Conservation (phyloP, 2,329 filamentous ascomycete genomes). For the Cladosporium sp. region DNA sequence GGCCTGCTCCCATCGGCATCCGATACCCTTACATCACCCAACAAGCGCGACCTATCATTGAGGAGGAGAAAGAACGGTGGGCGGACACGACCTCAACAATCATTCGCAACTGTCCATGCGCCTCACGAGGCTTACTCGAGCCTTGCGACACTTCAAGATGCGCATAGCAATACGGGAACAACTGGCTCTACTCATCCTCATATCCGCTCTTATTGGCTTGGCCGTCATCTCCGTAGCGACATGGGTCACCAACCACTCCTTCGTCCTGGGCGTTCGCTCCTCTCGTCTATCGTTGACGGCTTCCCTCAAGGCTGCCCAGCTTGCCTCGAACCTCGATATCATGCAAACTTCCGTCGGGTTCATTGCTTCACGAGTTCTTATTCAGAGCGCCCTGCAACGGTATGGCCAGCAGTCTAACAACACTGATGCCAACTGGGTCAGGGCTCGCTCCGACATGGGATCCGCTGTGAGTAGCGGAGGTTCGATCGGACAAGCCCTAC, state of each 20-base stretch:
- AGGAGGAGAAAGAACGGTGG: background rate
- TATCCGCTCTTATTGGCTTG: constrained; percentile 69
- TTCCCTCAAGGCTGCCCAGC: constrained; percentile 78
- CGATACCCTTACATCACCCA: background rate
- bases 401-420: constrained; percentile 54
- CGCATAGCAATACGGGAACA: constrained; percentile 85
- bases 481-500: constrained; percentile 42
- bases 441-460: constrained; percentile 60
- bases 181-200: constrained; percentile 72
- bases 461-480: constrained; percentile 61
- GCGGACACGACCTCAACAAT: background rate
- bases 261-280: constrained; percentile 54
- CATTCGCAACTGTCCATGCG: constrained; percentile 2
- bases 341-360: constrained; percentile 71
- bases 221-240: constrained; percentile 76
- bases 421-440: constrained; percentile 56
- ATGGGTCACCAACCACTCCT: constrained; percentile 57
- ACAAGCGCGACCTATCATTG: background rate
- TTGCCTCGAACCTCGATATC: constrained; percentile 73
- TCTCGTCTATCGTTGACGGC: constrained; percentile 69
- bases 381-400: constrained; percentile 49
- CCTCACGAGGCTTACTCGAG: constrained; percentile 7
- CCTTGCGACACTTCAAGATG: constrained; percentile 48
- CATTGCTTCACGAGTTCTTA: constrained; percentile 60
- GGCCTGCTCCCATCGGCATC: background rate